phyloP scores from a whole-genome alignment of 495 filamentous ascomycete species.

The Glutinoglossum americanum region DNA sequence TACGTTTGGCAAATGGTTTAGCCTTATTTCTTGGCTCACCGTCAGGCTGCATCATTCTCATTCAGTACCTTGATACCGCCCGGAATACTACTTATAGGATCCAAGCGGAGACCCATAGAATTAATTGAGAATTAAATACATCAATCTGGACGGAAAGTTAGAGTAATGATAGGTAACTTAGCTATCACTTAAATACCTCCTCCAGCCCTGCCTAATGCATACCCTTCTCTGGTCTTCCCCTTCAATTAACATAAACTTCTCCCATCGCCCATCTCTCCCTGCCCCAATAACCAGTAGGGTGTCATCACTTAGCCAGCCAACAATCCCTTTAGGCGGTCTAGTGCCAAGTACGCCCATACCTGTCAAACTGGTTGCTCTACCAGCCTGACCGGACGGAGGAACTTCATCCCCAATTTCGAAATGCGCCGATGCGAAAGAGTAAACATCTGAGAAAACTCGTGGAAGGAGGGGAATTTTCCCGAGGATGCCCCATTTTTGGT shows the following conservation, averaged over 20 bases:
- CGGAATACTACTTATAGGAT: too few species aligned
- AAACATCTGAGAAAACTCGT: conserved; percentile 62
- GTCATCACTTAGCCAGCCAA: conserved; percentile 52
- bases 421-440: conserved; percentile 49
- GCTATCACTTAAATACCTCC: conserved; percentile 42
- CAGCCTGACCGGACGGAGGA: conserved; percentile 15
- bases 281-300: conserved; percentile 59
- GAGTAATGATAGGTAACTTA: neutral
- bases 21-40: too few species aligned
- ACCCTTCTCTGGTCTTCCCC: conserved; percentile 37
- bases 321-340: conserved; percentile 47
- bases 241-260: conserved; percentile 51
- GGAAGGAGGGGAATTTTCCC: conserved; percentile 61
- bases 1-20: too few species aligned
- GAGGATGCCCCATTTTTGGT: conserved; percentile 61
- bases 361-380: neutral
- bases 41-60: too few species aligned
- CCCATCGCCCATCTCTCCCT: conserved; percentile 62
- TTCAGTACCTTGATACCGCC: too few species aligned
- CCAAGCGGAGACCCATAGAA: too few species aligned
- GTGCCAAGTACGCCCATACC: conserved; percentile 24
- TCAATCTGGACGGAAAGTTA: neutral
- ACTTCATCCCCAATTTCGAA: conserved; percentile 61
- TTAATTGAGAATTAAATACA: too few species aligned
- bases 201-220: conserved; percentile 56